Conservation (phyloP, 768 basidiomycete genomes). For the Naganishia vaughanmartiniae region DNA sequence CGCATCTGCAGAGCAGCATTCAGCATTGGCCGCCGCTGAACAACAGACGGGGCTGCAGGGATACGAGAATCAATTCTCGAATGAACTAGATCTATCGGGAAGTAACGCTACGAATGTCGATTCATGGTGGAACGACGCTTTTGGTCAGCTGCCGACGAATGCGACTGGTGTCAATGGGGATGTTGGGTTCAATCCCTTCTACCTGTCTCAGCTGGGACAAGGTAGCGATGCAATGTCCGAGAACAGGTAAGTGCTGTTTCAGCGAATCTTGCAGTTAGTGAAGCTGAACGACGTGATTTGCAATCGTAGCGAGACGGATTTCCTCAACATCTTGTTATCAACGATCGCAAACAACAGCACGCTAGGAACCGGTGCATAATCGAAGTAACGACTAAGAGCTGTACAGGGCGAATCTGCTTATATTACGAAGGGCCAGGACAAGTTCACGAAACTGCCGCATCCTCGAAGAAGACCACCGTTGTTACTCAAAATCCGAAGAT, state of each 20-base stretch:
- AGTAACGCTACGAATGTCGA: conserved; percentile 20
- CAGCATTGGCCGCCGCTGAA: conserved; percentile 25
- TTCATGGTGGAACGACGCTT: conserved; percentile 33
- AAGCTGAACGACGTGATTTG: background rate
- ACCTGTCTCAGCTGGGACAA: conserved; percentile 40
- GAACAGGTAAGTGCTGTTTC: conserved; percentile 13
- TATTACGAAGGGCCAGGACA: background rate
- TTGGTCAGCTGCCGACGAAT: conserved; percentile 27
- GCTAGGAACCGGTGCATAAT: conserved; percentile 15
- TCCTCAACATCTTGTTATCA: conserved; percentile 50
- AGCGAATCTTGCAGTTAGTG: background rate
- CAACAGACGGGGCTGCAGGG: conserved; percentile 35
- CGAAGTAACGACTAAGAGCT: no score
- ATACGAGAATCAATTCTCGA: conserved; percentile 11
- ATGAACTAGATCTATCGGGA: conserved; percentile 38
- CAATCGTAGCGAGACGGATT: conserved; percentile 41
- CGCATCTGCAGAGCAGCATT: background rate
- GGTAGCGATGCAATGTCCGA: conserved; percentile 28
- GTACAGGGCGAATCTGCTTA: no score
- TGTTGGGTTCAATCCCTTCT: conserved; percentile 49
- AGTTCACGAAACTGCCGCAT: no score
- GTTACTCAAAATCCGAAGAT: no score
- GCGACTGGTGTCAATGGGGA: conserved; percentile 27
- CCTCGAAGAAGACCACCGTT: no score
- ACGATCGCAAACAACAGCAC: conserved; percentile 45